Percentiles rank a stretch among this genome's conserved stretches.
phyloP scores from a whole-genome alignment of 495 filamentous ascomycete genomes.

The Neurospora sp. region DNA sequence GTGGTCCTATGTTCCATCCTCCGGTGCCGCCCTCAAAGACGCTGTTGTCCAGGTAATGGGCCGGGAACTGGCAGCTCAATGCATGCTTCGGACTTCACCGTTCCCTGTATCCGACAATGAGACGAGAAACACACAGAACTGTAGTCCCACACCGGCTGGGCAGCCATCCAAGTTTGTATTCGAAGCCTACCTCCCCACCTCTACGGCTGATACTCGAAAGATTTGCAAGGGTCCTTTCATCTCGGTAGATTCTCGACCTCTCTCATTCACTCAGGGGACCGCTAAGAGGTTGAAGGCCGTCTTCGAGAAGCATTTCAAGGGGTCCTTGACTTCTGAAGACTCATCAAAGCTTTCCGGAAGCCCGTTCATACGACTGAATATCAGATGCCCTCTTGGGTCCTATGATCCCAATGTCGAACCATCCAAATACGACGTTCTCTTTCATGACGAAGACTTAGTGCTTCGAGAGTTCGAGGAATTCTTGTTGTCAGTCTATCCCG shows the following conservation, averaged over 20 bases:
- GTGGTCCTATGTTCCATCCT: slow-evolving; percentile 62
- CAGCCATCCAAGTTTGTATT: slow-evolving; percentile 18
- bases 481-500: slow-evolving; percentile 38
- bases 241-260: slow-evolving; percentile 68
- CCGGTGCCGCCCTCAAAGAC: slow-evolving; percentile 45
- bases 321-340: background rate
- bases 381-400: slow-evolving; percentile 55
- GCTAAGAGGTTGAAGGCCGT: slow-evolving; percentile 53
- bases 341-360: slow-evolving; percentile 32
- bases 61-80: slow-evolving; percentile 47
- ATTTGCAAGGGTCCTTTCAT: slow-evolving; percentile 54
- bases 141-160: background rate
- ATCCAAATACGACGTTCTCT: slow-evolving; percentile 80
- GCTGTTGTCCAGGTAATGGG: slow-evolving; percentile 65
- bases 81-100: slow-evolving; percentile 20
- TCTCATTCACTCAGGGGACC: slow-evolving; percentile 53
- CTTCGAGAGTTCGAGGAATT: slow-evolving; percentile 35
- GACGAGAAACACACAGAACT: background rate
- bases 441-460: slow-evolving; percentile 50
- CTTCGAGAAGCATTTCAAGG: slow-evolving; percentile 16
- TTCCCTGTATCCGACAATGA: background rate
- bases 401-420: slow-evolving; percentile 92
- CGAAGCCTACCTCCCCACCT: slow-evolving; percentile 50
- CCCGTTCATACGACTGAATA: slow-evolving; percentile 65
- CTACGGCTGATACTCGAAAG: slow-evolving; percentile 41